Evolutionary conservation across 1,139 yeast species (phyloP).

Genomic region (Lodderomyces margitis): DNA sequence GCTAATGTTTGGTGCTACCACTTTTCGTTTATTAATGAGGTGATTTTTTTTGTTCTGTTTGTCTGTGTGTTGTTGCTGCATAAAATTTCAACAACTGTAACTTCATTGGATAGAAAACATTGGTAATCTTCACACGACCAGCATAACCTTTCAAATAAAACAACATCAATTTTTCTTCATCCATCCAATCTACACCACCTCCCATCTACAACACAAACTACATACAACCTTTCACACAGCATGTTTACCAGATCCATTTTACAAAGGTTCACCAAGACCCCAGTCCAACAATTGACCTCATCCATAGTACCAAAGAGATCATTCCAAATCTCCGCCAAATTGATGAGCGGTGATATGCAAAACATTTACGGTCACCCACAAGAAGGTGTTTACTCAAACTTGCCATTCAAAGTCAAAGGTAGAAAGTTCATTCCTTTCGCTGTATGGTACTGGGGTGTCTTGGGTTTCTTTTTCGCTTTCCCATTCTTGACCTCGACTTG

Average conservation of each 20-base stretch:
- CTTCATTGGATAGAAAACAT: not conserved
- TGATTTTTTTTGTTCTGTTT: slow-evolving; percentile 1
- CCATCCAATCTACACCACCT: not conserved
- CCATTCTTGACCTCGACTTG: slow-evolving; percentile 69
- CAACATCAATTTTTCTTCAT: not conserved
- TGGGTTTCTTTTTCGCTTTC: slow-evolving; percentile 56
- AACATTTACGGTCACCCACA: slow-evolving; percentile 48
- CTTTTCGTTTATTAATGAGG: not conserved
- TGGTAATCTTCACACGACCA: not conserved
- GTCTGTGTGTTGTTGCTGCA: not conserved
- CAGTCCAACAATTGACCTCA: slow-evolving; percentile 11
- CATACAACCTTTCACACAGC: not conserved
- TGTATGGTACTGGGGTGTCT: slow-evolving; percentile 75
- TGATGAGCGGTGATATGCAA: slow-evolving; percentile 20
- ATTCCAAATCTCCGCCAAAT: slow-evolving; percentile 36
- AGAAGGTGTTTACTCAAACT: slow-evolving; percentile 85
- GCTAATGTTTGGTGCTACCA: not conserved
- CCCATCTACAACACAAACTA: not conserved
- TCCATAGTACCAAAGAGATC: slow-evolving; percentile 26
- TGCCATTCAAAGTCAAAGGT: slow-evolving; percentile 91
- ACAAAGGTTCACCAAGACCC: slow-evolving; percentile 17
- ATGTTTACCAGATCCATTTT: slow-evolving; percentile 26
- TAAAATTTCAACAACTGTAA: not conserved
- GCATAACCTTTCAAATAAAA: not conserved
- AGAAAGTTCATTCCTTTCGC: slow-evolving; percentile 82